Base-by-base conservation (phyloP, 2,329 filamentous ascomycete species). In the Fusarium kyushuense region DNA sequence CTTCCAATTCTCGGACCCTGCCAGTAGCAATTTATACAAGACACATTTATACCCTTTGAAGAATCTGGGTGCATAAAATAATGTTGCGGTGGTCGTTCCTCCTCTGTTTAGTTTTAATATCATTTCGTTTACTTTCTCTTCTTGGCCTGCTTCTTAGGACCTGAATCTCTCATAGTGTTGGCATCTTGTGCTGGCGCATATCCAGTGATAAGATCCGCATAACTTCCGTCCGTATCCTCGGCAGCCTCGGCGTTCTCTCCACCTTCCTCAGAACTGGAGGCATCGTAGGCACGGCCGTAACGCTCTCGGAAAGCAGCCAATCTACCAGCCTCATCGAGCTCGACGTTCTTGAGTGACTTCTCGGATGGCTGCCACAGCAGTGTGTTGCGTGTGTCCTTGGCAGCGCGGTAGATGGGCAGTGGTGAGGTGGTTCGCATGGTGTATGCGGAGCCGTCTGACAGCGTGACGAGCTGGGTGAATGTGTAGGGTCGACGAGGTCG, bases 381-480 rank as follows among this genome's bases (percentile, higher is more conserved):
- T 75, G 92, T 90, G 84, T 98, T 99, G 74, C 93, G 89, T 43
- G 91, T 92, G 82, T 99, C 96, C 81, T 97, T 96, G 63, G 82
- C 82, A 59, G 83, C 83, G 61, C 83, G 83, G 81, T 88, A 86
- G 47, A 91, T 78, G 5, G 86, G 84, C 35, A 80, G 71, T 1
- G 93, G 92, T 13, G 88, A 92, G 13, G 92, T 93, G 25, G 92
- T 94, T 77, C 92, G 92, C 75, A 90, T 86, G 48, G 91, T 89
- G 81, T 89, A 98, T 63, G 94, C 92, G 75, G 89, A 92, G 73
- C 96, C 96, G 83, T 99, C 96, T 40, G 91, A 93, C 69, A 98
- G 90, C 54, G 94, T 94, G 71, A 99, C 86, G 63, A 99, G 87
- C 82, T 99, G 96, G n/a, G 95, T 97, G 85, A 97, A 98, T 72